Base-by-base conservation (phyloP, 202 grass and related monocot species). In the Alloteropsis angusta region DNA sequence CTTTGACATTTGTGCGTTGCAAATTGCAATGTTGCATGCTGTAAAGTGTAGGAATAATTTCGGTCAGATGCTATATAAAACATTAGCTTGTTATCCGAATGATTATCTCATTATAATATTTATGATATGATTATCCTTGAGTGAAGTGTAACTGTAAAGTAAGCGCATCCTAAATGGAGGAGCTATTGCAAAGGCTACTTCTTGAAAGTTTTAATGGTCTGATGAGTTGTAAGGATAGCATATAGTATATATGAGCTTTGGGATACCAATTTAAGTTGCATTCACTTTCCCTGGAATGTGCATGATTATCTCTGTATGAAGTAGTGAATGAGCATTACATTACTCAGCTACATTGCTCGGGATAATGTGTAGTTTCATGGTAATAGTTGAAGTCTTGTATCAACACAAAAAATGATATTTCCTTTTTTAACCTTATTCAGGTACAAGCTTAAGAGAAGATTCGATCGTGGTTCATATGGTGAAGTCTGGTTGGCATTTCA, bases 401-500 rank as follows among this genome's bases (percentile, higher is more conserved):
- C 16, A 6, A 37, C 36, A 71, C 28, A 30, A 30, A 34, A 26
- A 44, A 18, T 61, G 36, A 59, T 0, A 43, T 71, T 73, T 69
- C 19, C 71, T 71, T 69, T 69, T 79, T 85, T 71, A 57, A 78
- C 32, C 25, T 68, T 74, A 69, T 57, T 74, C 50, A 97, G 94
- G 79, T 97, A 97, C 83, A 92, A 94, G 76, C 83, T 97, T 66
- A 97, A 94, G 89, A 94, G 69, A 84, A 94, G 84, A 83, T 97
- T 90, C 72, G 94, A 97, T 81, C 91, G 91, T 12, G 94, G 94
- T 36, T 97, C 94, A 44, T 97, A 94, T 76, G 94, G 94, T 77
- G 94, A 97, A 92, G 94, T 97, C 80, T 97, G 91, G 94, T 87
- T 97, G 70, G 94, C 94, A 65, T 97, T 90, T 94, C 91, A 92